Evolutionary conservation across 805 yeast species (phyloP).

Genomic region (Wickerhamiella vanderwaltii): DNA sequence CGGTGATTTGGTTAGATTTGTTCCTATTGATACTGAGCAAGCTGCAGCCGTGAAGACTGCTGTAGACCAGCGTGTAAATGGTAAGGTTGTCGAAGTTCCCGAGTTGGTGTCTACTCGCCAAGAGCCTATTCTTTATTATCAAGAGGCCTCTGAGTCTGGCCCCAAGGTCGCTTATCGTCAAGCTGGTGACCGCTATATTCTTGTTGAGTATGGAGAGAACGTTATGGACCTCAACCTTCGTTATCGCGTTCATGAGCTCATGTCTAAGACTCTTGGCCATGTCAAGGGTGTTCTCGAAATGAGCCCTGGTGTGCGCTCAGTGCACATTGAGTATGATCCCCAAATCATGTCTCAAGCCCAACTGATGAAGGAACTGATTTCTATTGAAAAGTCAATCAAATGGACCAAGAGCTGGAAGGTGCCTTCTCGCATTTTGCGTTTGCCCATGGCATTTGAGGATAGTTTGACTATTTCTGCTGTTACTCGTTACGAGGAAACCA

Average conservation of each 20-base stretch:
- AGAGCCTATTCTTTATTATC: conserved; percentile 49
- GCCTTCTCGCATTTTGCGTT: conserved; percentile 63
- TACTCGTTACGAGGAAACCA: conserved; percentile 82
- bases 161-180: conserved; percentile 82
- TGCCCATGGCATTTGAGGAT: conserved; percentile 97
- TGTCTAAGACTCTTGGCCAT: conserved; percentile 52
- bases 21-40: conserved; percentile 55
- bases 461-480: conserved; percentile 80
- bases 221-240: conserved; percentile 71
- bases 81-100: conserved; percentile 19
- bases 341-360: conserved; percentile 45
- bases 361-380: conserved; percentile 50
- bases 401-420: conserved; percentile 76
- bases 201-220: conserved; percentile 89
- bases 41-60: conserved; percentile 52
- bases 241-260: conserved; percentile 75
- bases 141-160: conserved; percentile 36
- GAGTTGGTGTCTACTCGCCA: conserved; percentile 45
- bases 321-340: conserved; percentile 73
- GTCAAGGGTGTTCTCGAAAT: conserved; percentile 79
- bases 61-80: conserved; percentile 40
- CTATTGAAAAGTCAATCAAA: conserved; percentile 64
- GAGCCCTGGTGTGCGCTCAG: conserved; percentile 96
- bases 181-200: conserved; percentile 89
- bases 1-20: conserved; percentile 73